phyloP scores from a whole-genome alignment of 108 stramenopile genomes.

The Pseudonitzschia multiseries region DNA sequence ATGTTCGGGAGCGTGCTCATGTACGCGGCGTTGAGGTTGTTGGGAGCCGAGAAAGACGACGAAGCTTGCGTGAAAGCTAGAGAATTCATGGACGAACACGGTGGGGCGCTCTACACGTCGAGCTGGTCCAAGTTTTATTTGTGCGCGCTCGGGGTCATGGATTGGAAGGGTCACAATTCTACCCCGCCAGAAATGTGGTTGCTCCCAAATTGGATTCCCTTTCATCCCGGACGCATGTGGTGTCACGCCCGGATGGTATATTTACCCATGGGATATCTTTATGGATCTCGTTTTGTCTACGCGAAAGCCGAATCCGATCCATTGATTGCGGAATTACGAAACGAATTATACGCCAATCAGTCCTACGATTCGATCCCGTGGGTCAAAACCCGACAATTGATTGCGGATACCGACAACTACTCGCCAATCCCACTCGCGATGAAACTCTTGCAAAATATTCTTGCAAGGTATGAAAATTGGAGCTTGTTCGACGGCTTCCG shows the following conservation, averaged over 20 bases:
- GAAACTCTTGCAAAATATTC: conserved; percentile 78
- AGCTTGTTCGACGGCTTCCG: conserved; percentile 67
- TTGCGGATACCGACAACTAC: conserved; percentile 94
- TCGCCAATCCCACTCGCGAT: conserved; percentile 87
- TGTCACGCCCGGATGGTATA: conserved; percentile 99
- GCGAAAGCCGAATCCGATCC: conserved; percentile 74
- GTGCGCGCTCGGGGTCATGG: conserved; percentile 93
- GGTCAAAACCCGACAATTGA: conserved; percentile 79
- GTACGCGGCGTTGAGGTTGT: conserved; percentile 89
- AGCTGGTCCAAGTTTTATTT: conserved; percentile 99
- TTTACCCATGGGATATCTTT: conserved; percentile 95
- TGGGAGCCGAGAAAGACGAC: conserved; percentile 75
- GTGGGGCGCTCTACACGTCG: conserved; percentile 91
- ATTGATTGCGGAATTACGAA: conserved; percentile 64
- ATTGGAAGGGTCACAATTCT: conserved; percentile 93
- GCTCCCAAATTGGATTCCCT: conserved; percentile 96
- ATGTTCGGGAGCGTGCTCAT: conserved; percentile 95
- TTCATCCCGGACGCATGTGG: conserved; percentile 98
- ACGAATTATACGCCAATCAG: conserved; percentile 70
- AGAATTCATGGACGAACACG: conserved; percentile 80
- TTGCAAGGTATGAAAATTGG: conserved; percentile 86
- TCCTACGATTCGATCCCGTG: conserved; percentile 79
- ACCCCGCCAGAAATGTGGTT: conserved; percentile 98
- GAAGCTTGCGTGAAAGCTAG: conserved; percentile 48
- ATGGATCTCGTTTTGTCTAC: conserved; percentile 79